phyloP scores from a whole-genome alignment of 2,329 filamentous ascomycete genomes.

The Boeremia exigua region DNA sequence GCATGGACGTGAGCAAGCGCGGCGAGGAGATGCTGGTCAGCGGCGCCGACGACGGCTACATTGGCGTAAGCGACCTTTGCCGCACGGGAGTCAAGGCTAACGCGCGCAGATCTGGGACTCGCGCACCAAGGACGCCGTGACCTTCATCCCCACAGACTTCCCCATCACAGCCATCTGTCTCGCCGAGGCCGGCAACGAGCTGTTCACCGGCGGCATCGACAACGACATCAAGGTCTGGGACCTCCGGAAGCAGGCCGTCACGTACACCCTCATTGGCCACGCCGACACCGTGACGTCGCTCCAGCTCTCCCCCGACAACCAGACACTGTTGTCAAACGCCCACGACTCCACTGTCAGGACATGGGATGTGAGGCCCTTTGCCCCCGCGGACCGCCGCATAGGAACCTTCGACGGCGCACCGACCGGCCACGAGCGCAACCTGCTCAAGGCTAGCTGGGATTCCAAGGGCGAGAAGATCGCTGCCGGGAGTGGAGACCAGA shows the following conservation, averaged over 20 bases:
- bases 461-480: slow-evolving; percentile 83
- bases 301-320: slow-evolving; percentile 89
- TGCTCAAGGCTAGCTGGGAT: slow-evolving; percentile 91
- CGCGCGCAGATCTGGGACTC: slow-evolving; percentile 80
- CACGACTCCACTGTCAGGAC: slow-evolving; percentile 94
- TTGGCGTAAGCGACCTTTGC: slow-evolving; percentile 62
- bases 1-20: slow-evolving; percentile 83
- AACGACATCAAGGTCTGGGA: slow-evolving; percentile 99
- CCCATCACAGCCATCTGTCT: slow-evolving; percentile 90
- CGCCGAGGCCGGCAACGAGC: slow-evolving; percentile 93
- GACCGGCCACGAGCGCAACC: slow-evolving; percentile 86
- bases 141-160: slow-evolving; percentile 89
- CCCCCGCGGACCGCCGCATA: slow-evolving; percentile 82
- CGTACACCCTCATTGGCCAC: slow-evolving; percentile 88
- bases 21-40: slow-evolving; percentile 91
- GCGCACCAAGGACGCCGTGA: slow-evolving; percentile 82
- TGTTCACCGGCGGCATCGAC: slow-evolving; percentile 94
- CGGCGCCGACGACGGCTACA: slow-evolving; percentile 90
- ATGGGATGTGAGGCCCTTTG: slow-evolving; percentile 96
- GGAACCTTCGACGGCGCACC: slow-evolving; percentile 92
- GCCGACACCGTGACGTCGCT: slow-evolving; percentile 91
- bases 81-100: slow-evolving; percentile 19
- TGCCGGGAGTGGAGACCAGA: slow-evolving; percentile 88
- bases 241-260: slow-evolving; percentile 84
- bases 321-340: slow-evolving; percentile 86